Percentiles rank a stretch among this genome's conserved stretches.
phyloP scores from a whole-genome alignment of 2,329 filamentous ascomycete species.

The Aspergillus melleus region DNA sequence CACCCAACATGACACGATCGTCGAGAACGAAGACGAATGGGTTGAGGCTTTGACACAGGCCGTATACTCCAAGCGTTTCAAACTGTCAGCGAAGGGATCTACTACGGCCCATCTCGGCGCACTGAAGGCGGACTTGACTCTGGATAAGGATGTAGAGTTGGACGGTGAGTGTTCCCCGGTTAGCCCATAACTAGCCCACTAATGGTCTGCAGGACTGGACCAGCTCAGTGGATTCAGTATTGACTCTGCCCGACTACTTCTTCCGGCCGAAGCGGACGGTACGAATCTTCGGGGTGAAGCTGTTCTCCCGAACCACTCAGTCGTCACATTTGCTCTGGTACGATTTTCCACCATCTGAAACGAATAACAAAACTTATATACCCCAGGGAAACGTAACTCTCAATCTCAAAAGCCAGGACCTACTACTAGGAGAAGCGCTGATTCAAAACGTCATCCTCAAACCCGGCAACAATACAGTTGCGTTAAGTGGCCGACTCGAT shows the following conservation, averaged over 20 bases:
- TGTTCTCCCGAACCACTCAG: slow-evolving; percentile 48
- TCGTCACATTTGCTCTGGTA: slow-evolving; percentile 41
- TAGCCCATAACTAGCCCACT: neutral
- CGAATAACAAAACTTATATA: neutral
- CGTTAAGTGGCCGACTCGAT: slow-evolving; percentile 13
- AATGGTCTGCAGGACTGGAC: slow-evolving; percentile 29
- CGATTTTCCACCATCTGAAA: neutral
- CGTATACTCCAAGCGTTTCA: slow-evolving; percentile 39
- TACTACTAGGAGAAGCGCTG: slow-evolving; percentile 42
- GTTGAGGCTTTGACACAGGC: slow-evolving; percentile 42
- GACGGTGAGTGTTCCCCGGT: slow-evolving; percentile 17
- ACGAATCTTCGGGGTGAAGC: slow-evolving; percentile 47
- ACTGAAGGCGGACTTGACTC: slow-evolving; percentile 37
- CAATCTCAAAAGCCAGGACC: slow-evolving; percentile 44
- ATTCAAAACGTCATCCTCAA: slow-evolving; percentile 43
- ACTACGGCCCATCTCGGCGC: slow-evolving; percentile 43
- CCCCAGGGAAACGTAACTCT: slow-evolving; percentile 47
- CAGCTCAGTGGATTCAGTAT: slow-evolving; percentile 43
- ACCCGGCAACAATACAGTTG: slow-evolving; percentile 46
- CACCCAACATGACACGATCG: slow-evolving; percentile 34
- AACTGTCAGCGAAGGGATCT: slow-evolving; percentile 41
- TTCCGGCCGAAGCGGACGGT: slow-evolving; percentile 40
- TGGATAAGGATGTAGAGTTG: slow-evolving; percentile 47
- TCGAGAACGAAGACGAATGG: slow-evolving; percentile 44
- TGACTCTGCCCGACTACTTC: slow-evolving; percentile 36